Conservation (phyloP, 2,329 filamentous ascomycete genomes). For the Hymenoscyphus infarciens region DNA sequence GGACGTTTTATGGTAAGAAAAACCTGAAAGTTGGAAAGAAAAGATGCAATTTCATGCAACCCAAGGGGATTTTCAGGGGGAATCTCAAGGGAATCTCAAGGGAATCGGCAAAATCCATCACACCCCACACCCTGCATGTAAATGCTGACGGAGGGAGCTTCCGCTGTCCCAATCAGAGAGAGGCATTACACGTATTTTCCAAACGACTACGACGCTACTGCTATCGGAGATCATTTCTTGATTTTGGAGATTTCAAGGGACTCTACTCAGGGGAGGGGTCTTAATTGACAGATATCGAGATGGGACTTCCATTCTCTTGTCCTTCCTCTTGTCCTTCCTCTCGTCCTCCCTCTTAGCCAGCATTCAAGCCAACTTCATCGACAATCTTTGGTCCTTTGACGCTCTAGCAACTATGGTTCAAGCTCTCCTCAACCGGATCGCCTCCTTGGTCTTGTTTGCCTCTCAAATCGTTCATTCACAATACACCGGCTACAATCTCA, state of each 20-base stretch:
- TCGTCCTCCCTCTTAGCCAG: background rate
- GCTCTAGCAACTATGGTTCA: background rate
- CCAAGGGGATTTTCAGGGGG: conserved; percentile 6
- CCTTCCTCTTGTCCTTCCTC: background rate
- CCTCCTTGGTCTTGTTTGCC: conserved; percentile 13
- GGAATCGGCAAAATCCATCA: conserved; percentile 5
- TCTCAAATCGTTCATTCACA: conserved; percentile 12
- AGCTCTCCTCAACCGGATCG: background rate
- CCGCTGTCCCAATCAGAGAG: background rate
- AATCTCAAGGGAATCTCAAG: background rate
- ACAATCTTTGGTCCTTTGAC: background rate
- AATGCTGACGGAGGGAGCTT: background rate
- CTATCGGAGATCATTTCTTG: background rate
- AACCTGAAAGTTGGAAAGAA: conserved; percentile 9
- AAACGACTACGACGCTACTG: background rate
- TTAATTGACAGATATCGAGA: conserved; percentile 6
- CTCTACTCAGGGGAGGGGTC: background rate
- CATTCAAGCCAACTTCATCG: background rate
- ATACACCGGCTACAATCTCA: conserved; percentile 54
- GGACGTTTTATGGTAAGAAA: conserved; percentile 5
- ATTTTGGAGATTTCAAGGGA: background rate
- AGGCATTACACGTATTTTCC: background rate
- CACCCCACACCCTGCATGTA: background rate
- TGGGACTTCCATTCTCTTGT: background rate
- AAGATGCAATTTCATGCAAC: background rate